These are phyloP conservation scores for Aspergillus sp. DNA, from an alignment of 2,329 filamentous ascomycete genomes.

Conservation along the genomic window DNA sequence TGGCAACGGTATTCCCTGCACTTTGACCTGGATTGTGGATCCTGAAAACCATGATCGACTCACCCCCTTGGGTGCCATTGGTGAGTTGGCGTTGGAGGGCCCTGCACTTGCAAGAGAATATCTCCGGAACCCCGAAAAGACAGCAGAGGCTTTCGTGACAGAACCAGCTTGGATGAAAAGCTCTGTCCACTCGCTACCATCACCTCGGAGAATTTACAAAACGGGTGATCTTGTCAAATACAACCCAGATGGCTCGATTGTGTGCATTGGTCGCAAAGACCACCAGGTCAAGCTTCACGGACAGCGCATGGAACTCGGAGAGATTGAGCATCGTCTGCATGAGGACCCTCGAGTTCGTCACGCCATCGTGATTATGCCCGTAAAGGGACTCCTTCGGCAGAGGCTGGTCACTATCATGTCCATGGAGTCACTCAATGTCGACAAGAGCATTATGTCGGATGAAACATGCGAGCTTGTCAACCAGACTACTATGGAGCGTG, in stretches of 20 bases:
- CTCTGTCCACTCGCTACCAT: conserved; percentile 8
- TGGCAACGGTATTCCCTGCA: conserved; percentile 22
- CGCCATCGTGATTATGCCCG: conserved; percentile 45
- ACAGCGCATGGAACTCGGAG: conserved; percentile 62
- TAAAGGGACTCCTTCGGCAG: conserved; percentile 42
- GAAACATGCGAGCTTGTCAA: conserved; percentile 34
- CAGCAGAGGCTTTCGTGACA: conserved; percentile 26
- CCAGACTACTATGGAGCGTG: conserved; percentile 20
- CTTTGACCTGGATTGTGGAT: conserved; percentile 34
- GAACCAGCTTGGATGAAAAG: conserved; percentile 25
- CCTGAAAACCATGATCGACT: conserved; percentile 30
- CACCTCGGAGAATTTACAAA: conserved; percentile 24
- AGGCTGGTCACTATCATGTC: conserved; percentile 48
- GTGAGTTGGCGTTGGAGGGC: conserved; percentile 39
- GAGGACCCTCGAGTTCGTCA: conserved; percentile 36
- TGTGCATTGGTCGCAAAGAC: conserved; percentile 55
- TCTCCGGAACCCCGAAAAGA: conserved; percentile 35
- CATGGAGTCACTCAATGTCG: conserved; percentile 27
- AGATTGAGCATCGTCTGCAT: conserved; percentile 43
- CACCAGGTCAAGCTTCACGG: conserved; percentile 67
- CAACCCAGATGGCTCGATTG: conserved; percentile 20
- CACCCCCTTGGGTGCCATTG: conserved; percentile 37
- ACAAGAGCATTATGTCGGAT: conserved; percentile 28
- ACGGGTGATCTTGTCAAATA: conserved; percentile 27
- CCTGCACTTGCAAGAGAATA: conserved; percentile 42